Base-by-base conservation (phyloP, 2,329 filamentous ascomycete genomes). In the Fusarium dimerum region DNA sequence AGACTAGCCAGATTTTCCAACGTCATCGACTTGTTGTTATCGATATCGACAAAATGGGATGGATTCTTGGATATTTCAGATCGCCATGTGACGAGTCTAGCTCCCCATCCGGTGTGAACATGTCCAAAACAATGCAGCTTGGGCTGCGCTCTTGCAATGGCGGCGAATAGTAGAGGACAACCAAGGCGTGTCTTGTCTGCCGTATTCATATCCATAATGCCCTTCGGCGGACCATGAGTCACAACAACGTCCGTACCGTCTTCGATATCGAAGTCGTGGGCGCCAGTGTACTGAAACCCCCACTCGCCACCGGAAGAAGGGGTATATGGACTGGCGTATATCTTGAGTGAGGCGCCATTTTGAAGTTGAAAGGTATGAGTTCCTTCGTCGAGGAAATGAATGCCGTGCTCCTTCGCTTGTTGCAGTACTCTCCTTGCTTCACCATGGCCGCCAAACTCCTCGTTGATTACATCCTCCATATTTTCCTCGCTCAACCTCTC, bases 71-170 rank as follows among this genome's bases (percentile, higher is more conserved):
- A 58, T 3, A 64, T 54, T 8, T 17, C 32, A 0, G 47, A 34
- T 2, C 73, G 64, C 82, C 81, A 85, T 3, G 70, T 68, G 1
- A 82, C 73, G 2, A 78, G 18, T 50, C 75, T 78, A 0, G 75
- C 69, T 7, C 67, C 73, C 71, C 70, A 73, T 5, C 61, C 55
- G 2, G 57, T 38, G 34, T 72, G 67, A 0, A 69, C 63, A 43
- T 73, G 70, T 2, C 71, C 72, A 43, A 73, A 74, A 51, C 71
- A 74, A 54, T 74, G 70, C 2, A 74, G 36, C 8, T 48, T 61
- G 5, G 72, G 71, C 32, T 64, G 60, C 1, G 62, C 58, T 50
- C 50, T 58, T 2, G 63, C 63, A 7, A 73, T 50, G 2, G 68
- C 63, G 1, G 55, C 48, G 46, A 73, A 70, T 1, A 74, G 61